Percentiles rank a stretch among this genome's conserved stretches.
phyloP scores from a whole-genome alignment of 2,329 filamentous ascomycete species.

The Sporothrix sp. region DNA sequence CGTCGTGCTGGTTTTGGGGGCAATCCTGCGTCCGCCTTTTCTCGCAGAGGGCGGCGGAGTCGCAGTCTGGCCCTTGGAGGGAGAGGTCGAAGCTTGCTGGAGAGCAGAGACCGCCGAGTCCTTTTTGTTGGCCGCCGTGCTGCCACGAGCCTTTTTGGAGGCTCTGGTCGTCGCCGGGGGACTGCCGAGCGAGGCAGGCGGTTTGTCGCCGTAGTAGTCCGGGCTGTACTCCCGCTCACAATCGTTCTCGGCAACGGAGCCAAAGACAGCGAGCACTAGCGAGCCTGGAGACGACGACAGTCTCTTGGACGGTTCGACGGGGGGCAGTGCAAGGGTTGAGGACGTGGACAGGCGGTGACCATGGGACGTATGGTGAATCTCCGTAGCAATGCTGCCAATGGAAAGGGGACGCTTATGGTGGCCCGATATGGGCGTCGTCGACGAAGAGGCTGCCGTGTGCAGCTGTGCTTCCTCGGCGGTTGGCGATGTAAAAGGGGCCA shows the following conservation, averaged over 20 bases:
- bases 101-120: too few relatives aligned
- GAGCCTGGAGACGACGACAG: slow-evolving; percentile 48
- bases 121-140: slow-evolving; percentile 21
- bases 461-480: slow-evolving; percentile 16
- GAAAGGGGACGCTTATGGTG: slow-evolving; percentile 40
- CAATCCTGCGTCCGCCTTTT: slow-evolving; percentile 47
- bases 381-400: slow-evolving; percentile 37
- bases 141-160: slow-evolving; percentile 38
- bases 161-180: slow-evolving; percentile 19
- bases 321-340: slow-evolving; percentile 39
- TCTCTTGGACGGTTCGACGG: slow-evolving; percentile 49
- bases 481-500: slow-evolving; percentile 26
- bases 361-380: slow-evolving; percentile 46
- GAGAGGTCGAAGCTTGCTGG: slow-evolving; percentile 16
- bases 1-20: slow-evolving; percentile 33
- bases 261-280: slow-evolving; percentile 25
- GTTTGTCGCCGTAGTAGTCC: slow-evolving; percentile 14
- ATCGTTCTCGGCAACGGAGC: slow-evolving; percentile 12
- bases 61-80: slow-evolving; percentile 39
- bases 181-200: slow-evolving; percentile 21
- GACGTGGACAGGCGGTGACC: slow-evolving; percentile 45
- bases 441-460: slow-evolving; percentile 19
- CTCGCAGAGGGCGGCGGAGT: slow-evolving; percentile 51
- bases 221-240: background rate
- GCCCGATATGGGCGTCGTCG: slow-evolving; percentile 5